phyloP scores from a whole-genome alignment of 2,329 filamentous ascomycete genomes.

The Trichoderma atrobrunneum region DNA sequence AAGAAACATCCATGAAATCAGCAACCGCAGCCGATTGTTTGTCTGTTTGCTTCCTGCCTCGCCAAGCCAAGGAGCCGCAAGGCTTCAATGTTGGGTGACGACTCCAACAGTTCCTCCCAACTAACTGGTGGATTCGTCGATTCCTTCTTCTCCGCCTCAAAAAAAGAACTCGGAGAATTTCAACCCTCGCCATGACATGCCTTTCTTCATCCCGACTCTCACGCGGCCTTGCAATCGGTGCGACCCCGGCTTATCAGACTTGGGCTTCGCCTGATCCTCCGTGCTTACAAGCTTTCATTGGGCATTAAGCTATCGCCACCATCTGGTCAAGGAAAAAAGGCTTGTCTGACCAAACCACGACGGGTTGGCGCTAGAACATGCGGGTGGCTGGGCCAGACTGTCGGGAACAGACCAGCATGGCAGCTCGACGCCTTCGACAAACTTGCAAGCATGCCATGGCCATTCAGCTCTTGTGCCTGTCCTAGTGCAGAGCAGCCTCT shows the following conservation, averaged over 20 bases:
- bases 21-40: background rate
- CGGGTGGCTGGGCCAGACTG: slow-evolving; percentile 15
- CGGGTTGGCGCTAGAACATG: slow-evolving; percentile 3
- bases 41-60: background rate
- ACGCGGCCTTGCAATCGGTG: background rate
- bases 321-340: background rate
- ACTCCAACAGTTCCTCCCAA: background rate
- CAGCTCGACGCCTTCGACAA: background rate
- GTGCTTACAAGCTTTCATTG: background rate
- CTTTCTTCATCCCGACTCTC: background rate
- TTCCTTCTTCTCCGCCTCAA: background rate
- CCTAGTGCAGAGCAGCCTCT: background rate
- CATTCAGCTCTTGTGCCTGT: background rate
- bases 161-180: background rate
- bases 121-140: background rate
- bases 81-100: background rate
- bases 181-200: background rate
- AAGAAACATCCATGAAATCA: background rate
- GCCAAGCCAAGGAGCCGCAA: background rate
- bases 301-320: background rate
- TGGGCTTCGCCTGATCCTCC: background rate
- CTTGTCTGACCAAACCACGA: slow-evolving; percentile 12
- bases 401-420: background rate
- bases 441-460: background rate
- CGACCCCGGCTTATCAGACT: background rate